Conservation (phyloP, 495 filamentous ascomycete species). For the Aspergillus kassunensis region DNA sequence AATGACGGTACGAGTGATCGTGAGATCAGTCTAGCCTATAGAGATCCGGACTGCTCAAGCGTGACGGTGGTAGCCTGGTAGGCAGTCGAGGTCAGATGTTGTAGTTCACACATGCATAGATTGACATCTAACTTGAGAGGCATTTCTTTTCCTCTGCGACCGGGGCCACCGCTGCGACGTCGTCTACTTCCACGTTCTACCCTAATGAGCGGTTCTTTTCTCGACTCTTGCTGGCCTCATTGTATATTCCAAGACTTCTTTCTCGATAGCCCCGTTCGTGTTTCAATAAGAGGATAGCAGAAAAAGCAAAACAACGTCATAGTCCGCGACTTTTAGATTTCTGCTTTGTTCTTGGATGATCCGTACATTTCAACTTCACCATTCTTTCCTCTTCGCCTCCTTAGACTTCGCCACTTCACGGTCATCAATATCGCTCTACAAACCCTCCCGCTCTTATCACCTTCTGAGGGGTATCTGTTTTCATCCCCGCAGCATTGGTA, state of each 20-base stretch:
- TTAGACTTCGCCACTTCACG: not conserved
- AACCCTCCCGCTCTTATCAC: not conserved
- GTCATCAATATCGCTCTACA: not conserved
- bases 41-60: not conserved
- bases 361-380: constrained; percentile 11
- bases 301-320: constrained; percentile 13
- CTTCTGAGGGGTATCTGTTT: not conserved
- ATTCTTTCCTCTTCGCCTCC: constrained; percentile 6
- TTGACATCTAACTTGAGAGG: no score
- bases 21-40: constrained; percentile 3
- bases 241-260: not conserved
- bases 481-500: not conserved
- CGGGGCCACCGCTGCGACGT: not conserved
- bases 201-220: not conserved
- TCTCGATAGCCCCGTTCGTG: not conserved
- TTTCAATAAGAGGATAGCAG: not conserved
- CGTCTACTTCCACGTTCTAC: not conserved
- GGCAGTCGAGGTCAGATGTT: not conserved
- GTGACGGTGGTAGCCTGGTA: constrained; percentile 7
- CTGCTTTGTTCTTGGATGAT: not conserved
- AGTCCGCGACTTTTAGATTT: not conserved
- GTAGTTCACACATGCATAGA: no score
- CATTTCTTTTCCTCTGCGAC: not conserved
- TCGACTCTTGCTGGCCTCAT: not conserved
- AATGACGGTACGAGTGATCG: not conserved